Percentiles rank a stretch among this genome's conserved stretches.
Evolutionary conservation across 176 grass and related monocot genomes (phyloP).

Genomic region (Bothriochloa decipiens): DNA sequence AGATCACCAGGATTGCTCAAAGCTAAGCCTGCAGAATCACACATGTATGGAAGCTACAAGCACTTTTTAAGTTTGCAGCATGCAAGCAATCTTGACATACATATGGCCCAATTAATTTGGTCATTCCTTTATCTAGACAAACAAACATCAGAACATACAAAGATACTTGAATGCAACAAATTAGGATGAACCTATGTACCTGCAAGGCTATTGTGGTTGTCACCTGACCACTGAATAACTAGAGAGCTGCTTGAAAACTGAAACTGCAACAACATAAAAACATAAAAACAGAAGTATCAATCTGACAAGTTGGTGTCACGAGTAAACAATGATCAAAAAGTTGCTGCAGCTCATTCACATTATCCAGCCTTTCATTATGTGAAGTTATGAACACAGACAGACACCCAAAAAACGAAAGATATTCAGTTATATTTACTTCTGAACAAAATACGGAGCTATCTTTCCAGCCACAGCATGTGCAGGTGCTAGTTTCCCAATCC

Average conservation of each 20-base stretch:
- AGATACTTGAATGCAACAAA: not conserved
- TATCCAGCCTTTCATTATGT: not conserved
- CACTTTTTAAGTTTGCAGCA: not conserved
- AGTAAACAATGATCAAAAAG: not conserved
- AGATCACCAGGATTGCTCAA: conserved; percentile 84
- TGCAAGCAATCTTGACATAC: not conserved
- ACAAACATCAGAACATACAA: not conserved
- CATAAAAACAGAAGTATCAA: conserved; percentile 18
- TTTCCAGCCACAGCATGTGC: conserved; percentile 65
- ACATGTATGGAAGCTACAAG: not conserved
- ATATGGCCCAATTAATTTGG: not conserved
- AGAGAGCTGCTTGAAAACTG: conserved; percentile 66
- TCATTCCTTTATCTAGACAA: not conserved
- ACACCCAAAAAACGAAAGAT: not conserved
- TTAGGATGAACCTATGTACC: conserved; percentile 36
- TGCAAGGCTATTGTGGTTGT: conserved; percentile 96
- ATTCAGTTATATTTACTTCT: conserved; percentile 42
- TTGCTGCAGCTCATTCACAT: not conserved
- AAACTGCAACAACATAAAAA: conserved; percentile 63
- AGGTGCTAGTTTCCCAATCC: conserved; percentile 71
- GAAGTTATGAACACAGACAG: not conserved
- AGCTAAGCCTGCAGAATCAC: conserved; percentile 56
- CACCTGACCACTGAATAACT: conserved; percentile 90
- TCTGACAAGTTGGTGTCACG: not conserved
- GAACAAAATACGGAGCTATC: conserved; percentile 80